phyloP scores from a whole-genome alignment of 106 monocot species.

The Apostasia ramifera region DNA sequence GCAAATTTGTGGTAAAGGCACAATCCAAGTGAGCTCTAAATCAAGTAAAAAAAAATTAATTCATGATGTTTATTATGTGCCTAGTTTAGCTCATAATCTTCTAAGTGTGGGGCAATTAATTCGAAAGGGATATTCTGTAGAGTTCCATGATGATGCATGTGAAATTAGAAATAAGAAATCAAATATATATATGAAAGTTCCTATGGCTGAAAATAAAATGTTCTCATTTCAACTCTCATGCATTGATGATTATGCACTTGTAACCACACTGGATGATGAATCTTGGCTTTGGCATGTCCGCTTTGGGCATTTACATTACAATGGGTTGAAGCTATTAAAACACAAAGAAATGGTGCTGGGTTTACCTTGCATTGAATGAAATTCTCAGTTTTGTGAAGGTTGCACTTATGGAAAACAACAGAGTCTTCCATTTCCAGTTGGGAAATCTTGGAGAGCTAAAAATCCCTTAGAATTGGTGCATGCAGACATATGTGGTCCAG shows the following conservation, averaged over 20 bases:
- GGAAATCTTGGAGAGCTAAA: conserved; percentile 5
- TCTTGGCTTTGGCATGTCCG: background rate
- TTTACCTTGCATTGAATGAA: background rate
- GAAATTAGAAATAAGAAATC: no score
- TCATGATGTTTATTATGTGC: background rate
- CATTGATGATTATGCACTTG: background rate
- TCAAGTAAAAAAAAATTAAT: background rate
- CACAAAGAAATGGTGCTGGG: background rate
- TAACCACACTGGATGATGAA: background rate
- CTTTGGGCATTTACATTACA: conserved; percentile 8
- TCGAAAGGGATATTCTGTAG: no score
- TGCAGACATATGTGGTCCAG: conserved; percentile 9
- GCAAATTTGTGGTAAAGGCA: background rate
- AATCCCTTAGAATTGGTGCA: background rate
- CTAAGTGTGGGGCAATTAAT: background rate
- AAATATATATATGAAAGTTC: background rate
- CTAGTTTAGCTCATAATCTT: background rate
- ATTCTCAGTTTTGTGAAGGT: background rate
- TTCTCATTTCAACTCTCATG: background rate
- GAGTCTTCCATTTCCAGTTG: background rate
- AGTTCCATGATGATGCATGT: no score
- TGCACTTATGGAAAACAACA: conserved; percentile 9
- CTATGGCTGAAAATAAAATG: background rate
- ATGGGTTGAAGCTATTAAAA: background rate
- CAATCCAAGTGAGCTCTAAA: background rate